phyloP scores from a whole-genome alignment of 2,329 filamentous ascomycete species.

The Penicillium verrucosum region DNA sequence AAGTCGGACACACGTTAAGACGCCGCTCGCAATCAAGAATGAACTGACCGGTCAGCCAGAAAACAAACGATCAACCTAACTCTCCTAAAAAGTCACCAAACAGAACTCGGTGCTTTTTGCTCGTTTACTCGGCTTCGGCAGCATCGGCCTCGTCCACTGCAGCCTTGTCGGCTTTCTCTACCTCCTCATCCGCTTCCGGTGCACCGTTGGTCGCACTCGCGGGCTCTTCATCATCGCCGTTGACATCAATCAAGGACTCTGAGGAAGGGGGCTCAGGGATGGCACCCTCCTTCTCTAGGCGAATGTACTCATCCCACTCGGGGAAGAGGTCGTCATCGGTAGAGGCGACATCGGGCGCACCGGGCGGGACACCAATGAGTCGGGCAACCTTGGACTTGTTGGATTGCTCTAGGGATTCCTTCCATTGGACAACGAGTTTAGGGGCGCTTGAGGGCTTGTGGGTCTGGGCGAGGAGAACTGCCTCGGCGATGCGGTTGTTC shows the following conservation, averaged over 20 bases:
- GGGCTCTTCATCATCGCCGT: conserved; percentile 31
- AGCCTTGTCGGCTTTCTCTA: conserved; percentile 16
- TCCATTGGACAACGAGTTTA: conserved; percentile 73
- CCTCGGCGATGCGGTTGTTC: conserved; percentile 78
- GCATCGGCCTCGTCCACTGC: conserved; percentile 12
- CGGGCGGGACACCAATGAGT: conserved; percentile 75
- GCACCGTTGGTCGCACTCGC: conserved; percentile 34
- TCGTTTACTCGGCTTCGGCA: conserved; percentile 24
- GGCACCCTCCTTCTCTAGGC: conserved; percentile 70
- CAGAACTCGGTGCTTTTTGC: conserved; percentile 11
- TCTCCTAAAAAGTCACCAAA: conserved; percentile 13
- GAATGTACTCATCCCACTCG: conserved; percentile 89
- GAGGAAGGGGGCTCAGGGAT: conserved; percentile 39
- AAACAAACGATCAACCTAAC: conserved; percentile 25
- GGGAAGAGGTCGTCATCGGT: conserved; percentile 81
- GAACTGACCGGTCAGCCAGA: conserved; percentile 19
- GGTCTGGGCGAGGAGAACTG: conserved; percentile 88
- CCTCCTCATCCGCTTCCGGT: conserved; percentile 30
- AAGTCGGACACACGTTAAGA: conserved; percentile 29
- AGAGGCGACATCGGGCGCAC: conserved; percentile 54
- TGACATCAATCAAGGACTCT: conserved; percentile 43
- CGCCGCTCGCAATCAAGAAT: conserved; percentile 27
- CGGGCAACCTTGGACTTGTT: conserved; percentile 84
- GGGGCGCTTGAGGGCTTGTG: conserved; percentile 80
- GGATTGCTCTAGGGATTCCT: conserved; percentile 73